A percentile compares a stretch with the other conserved stretches of the same genome.
Conservation (phyloP, 805 yeast species). For the Candida stauntonica region DNA sequence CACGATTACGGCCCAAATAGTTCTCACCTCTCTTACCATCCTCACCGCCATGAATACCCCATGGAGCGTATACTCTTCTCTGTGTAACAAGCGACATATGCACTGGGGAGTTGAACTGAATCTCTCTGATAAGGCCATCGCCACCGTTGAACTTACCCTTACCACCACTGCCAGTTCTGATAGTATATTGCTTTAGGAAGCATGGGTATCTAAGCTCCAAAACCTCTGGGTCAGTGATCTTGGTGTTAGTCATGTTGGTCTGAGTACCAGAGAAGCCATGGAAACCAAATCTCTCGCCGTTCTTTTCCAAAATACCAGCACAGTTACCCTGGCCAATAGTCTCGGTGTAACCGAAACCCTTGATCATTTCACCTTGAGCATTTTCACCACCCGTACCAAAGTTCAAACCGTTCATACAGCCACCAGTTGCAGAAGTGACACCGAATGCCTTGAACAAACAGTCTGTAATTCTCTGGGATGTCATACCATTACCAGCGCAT, state of each 20-base stretch:
- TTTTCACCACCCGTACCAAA: constrained; percentile 46
- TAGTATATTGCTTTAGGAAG: constrained; percentile 39
- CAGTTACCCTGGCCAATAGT: constrained; percentile 56
- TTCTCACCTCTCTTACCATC: constrained; percentile 47
- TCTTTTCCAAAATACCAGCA: constrained; percentile 47
- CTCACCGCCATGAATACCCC: constrained; percentile 51
- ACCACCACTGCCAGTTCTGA: constrained; percentile 46
- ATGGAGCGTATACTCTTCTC: constrained; percentile 50
- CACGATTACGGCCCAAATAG: constrained; percentile 32
- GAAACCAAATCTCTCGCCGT: constrained; percentile 68
- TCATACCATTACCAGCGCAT: constrained; percentile 49
- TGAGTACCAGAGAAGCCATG: constrained; percentile 50
- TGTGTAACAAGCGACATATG: constrained; percentile 46
- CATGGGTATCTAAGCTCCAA: constrained; percentile 51
- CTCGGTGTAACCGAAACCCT: constrained; percentile 51
- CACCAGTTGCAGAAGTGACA: constrained; percentile 55
- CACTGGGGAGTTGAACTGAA: constrained; percentile 38
- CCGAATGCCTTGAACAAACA: constrained; percentile 50
- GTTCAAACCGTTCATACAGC: constrained; percentile 54
- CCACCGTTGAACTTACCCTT: constrained; percentile 45
- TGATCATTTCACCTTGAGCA: constrained; percentile 35
- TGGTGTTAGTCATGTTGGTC: constrained; percentile 49
- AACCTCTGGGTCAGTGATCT: constrained; percentile 53
- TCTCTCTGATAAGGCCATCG: constrained; percentile 46
- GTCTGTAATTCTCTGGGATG: constrained; percentile 53